Evolutionary conservation across 306 rosid genomes (phyloP), one percentile per base, ranked within the genome.

Genomic region (Lathyrus aphaca): DNA sequence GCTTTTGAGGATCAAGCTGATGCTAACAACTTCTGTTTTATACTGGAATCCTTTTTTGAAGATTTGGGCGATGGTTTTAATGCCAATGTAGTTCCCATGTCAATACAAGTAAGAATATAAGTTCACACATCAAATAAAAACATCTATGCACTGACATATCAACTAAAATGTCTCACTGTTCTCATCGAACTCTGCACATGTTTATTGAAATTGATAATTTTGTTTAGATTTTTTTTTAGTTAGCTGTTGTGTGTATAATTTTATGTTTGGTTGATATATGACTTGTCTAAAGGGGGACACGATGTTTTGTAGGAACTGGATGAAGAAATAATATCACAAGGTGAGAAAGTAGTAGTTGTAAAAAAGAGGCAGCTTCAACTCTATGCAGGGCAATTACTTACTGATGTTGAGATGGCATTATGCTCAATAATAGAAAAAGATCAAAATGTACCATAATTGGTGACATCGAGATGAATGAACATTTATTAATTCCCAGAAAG

Each of bases 301-400:
- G 2, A 63, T 62, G 54, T 60, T 72, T 72, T 66, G 72, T 82
- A 93, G 98, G 97, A 93, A 84, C 86, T 93, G 66, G 62, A 48
- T 13, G 84, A 80, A 44, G 90, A 86, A 21, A 69, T 88, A 76
- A 61, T 76, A 29, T 81, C 90, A 69, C 73, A 64, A 42, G 78
- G 49, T 61, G 73, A 76, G 69, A 84, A 84, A 75, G 84, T 84
- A 7, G 70, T 90, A 45, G 91, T 94, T 54, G 89, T 90, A 54
- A 90, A 85, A 78, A 90, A 87, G 87, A 81, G 85, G 64, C 90
- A 90, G 80, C 85, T 94, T 77, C 85, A 83, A 66, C 90, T 94
- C 60, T 94, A 88, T 79, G 96, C 89, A 0, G 96, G 98, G 70
- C 96, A 94, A 50, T 90, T 91, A 14, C 88, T 94, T 68, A 62